Base-by-base conservation (phyloP, 1,284 basidiomycete species). In the Papiliotrema flavescens region DNA sequence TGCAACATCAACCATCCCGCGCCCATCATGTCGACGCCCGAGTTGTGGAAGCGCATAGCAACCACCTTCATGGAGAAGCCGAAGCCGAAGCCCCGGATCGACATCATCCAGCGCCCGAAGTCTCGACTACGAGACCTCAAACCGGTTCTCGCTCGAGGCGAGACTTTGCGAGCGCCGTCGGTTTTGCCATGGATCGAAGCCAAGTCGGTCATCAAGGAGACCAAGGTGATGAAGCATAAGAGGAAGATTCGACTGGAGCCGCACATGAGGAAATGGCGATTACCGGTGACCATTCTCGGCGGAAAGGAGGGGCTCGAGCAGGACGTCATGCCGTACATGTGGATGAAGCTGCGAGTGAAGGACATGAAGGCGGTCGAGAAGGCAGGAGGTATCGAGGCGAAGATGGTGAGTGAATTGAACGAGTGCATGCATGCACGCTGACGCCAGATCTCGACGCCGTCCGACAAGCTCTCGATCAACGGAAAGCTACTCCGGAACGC, bases 381-480 rank as follows among this genome's bases (percentile, higher is more conserved):
- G 59, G 69, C 71, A 36, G 75, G 75, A 42, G 75, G 75, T 14
- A 57, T 76, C 20, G 75, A 76, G 65, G 75, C 71, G 1, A 54
- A 71, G 24, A 51, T 76, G 54, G 75, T 76, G 56, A 63, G 74
- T 70, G 44, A 46, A 32, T 26, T 6, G 5, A 5, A 3, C 8
- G 9, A n/a, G n/a, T 46, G 44, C 15, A 14, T n/a, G 44, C 11
- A n/a, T 19, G 14, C 7, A 28, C 11, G 49, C 51, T 54, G 35
- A 55, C 42, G 20, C 19, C 39, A 76, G 74, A 63, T 76, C 9
- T 71, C 73, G 22, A 55, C 69, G 51, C 62, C 67, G n/a, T 53
- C 66, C 20, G 61, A 60, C 48, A 61, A 73, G 35, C 62, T 76
- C 3, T 74, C 74, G 7, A 65, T 66, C 19, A 69, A 66, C 52